These are phyloP conservation scores for Urtica urens DNA, from an alignment of 306 rosid species.

Conservation along the genomic window DNA sequence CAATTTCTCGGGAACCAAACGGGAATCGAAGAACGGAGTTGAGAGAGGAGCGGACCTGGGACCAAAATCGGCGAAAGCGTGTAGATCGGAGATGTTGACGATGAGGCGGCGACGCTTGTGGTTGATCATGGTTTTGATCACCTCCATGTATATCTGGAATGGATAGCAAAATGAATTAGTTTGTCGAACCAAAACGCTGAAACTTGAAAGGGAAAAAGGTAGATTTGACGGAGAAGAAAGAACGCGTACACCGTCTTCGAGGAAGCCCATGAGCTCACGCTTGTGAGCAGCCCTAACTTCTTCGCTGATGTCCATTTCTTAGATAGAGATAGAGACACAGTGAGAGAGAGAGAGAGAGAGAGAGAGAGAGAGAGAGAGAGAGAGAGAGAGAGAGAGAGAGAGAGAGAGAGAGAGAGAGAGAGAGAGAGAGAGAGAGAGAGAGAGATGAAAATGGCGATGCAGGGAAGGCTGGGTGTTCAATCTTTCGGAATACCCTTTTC, in stretches of 20 bases:
- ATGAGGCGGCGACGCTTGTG: slow-evolving; percentile 78
- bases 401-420: too few species aligned
- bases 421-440: too few species aligned
- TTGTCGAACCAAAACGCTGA: neutral
- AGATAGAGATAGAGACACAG: too few species aligned
- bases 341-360: slow-evolving; percentile 1
- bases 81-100: slow-evolving; percentile 90
- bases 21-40: neutral
- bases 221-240: neutral
- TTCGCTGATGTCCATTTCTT: slow-evolving; percentile 71
- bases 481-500: too few species aligned
- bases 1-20: neutral
- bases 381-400: too few species aligned
- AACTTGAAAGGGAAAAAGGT: slow-evolving; percentile 1
- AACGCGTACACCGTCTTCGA: slow-evolving; percentile 64
- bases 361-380: neutral
- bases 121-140: slow-evolving; percentile 73
- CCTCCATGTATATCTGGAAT: slow-evolving; percentile 66
- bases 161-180: neutral
- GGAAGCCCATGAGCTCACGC: slow-evolving; percentile 75
- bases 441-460: neutral
- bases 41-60: slow-evolving; percentile 34
- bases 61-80: slow-evolving; percentile 70
- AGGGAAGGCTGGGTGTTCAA: neutral
- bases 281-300: slow-evolving; percentile 86